phyloP scores from a whole-genome alignment of 768 basidiomycete species.

The Suillus clintonianus region DNA sequence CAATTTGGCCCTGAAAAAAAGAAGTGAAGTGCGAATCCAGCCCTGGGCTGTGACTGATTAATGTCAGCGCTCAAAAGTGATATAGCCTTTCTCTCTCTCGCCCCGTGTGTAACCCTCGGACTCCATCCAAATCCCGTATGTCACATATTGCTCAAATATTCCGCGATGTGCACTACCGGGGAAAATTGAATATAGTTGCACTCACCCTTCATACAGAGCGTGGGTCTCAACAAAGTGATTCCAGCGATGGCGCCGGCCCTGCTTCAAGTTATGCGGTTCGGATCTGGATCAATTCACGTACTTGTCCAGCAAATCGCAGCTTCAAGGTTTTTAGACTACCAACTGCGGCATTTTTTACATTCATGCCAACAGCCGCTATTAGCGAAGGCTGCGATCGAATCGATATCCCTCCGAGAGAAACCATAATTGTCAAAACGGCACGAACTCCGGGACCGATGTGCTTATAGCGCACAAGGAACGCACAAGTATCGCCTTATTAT shows the following conservation, averaged over 20 bases:
- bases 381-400: not conserved
- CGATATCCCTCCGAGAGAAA: too few species aligned
- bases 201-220: not conserved
- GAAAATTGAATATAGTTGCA: not conserved
- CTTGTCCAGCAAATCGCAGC: not conserved
- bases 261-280: not conserved
- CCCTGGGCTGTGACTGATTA: not conserved
- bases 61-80: not conserved
- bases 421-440: not conserved
- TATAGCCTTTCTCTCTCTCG: not conserved
- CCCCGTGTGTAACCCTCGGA: not conserved
- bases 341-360: not conserved
- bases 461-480: not conserved
- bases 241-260: not conserved
- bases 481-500: not conserved
- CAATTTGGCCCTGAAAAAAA: not conserved
- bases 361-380: not conserved
- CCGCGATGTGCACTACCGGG: not conserved
- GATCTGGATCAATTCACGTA: not conserved
- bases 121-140: not conserved
- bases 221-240: not conserved
- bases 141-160: not conserved
- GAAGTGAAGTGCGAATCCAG: slow-evolving; percentile 1
- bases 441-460: not conserved
- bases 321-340: not conserved